A percentile compares a stretch with the other conserved stretches of the same genome.
phyloP scores from a whole-genome alignment of 805 yeast species.

The Huiozyma naganishii region DNA sequence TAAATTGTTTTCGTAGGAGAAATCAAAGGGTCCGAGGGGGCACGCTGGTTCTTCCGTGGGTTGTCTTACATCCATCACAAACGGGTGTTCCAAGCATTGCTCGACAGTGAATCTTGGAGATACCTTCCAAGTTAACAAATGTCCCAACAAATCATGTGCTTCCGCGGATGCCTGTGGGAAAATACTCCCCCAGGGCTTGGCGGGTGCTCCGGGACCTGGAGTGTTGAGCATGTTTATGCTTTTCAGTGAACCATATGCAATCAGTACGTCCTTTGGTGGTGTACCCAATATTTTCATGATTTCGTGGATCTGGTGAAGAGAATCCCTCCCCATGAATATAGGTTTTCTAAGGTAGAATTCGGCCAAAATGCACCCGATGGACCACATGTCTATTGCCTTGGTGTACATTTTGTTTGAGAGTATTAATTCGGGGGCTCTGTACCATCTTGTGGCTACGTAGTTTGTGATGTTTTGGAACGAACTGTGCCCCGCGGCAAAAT shows the following conservation, averaged over 20 bases:
- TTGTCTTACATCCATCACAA: slow-evolving; percentile 43
- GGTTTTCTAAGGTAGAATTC: slow-evolving; percentile 78
- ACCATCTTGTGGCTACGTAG: slow-evolving; percentile 93
- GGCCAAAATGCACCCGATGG: slow-evolving; percentile 81
- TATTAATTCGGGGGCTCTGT: slow-evolving; percentile 85
- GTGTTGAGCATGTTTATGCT: slow-evolving; percentile 38
- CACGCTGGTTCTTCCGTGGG: slow-evolving; percentile 45
- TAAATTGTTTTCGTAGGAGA: slow-evolving; percentile 47
- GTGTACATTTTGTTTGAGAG: slow-evolving; percentile 48
- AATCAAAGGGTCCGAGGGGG: slow-evolving; percentile 41
- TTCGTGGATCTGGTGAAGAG: slow-evolving; percentile 57
- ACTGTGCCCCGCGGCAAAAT: slow-evolving; percentile 7
- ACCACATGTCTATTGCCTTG: slow-evolving; percentile 82
- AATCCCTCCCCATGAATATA: slow-evolving; percentile 65
- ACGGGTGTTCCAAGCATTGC: slow-evolving; percentile 47
- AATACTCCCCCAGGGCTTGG: slow-evolving; percentile 37
- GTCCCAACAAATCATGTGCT: slow-evolving; percentile 44
- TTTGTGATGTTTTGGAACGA: slow-evolving; percentile 41
- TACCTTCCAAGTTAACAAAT: slow-evolving; percentile 57
- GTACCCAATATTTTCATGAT: slow-evolving; percentile 63
- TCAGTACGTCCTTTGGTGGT: slow-evolving; percentile 43
- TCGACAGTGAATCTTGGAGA: slow-evolving; percentile 42
- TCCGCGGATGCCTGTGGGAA: slow-evolving; percentile 51
- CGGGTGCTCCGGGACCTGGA: slow-evolving; percentile 13
- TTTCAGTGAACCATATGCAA: slow-evolving; percentile 34